Evolutionary conservation across 192 early-diverging fungal genomes (phyloP).

Genomic region (Linnemannia hyalina): DNA sequence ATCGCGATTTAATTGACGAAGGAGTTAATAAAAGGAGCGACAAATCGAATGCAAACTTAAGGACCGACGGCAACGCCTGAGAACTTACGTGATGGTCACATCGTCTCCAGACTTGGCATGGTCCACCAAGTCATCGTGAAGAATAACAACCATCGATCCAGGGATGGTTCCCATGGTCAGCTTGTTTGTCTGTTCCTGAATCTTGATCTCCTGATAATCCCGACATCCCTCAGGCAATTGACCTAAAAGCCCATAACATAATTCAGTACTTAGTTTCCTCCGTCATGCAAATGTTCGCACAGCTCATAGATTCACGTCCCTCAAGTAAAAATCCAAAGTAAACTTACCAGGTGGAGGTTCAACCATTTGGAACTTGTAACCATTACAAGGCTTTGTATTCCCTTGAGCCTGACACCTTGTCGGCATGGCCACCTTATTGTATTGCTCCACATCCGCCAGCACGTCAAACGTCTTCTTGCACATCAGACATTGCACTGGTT

Average conservation of each 20-base stretch:
- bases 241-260: constrained; percentile 28
- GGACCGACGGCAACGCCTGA: neutral
- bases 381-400: constrained; percentile 56
- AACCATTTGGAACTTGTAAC: constrained; percentile 65
- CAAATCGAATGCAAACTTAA: neutral
- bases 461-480: constrained; percentile 72
- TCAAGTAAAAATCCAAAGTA: neutral
- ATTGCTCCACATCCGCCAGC: constrained; percentile 73
- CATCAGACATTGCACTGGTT: constrained; percentile 64
- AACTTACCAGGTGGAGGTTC: constrained; percentile 40
- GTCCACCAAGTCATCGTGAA: constrained; percentile 73
- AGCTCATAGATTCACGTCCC: neutral
- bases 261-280: neutral
- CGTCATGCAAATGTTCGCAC: neutral
- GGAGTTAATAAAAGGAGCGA: neutral
- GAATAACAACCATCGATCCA: constrained; percentile 67
- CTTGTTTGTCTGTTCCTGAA: constrained; percentile 78
- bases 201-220: constrained; percentile 86
- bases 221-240: constrained; percentile 63
- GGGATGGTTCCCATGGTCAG: constrained; percentile 76
- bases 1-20: neutral
- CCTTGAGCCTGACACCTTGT: constrained; percentile 60
- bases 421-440: constrained; percentile 70
- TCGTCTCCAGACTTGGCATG: constrained; percentile 71
- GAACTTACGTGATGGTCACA: constrained; percentile 66